Base-by-base conservation (phyloP, 768 basidiomycete species). In the Ramaria sp. region DNA sequence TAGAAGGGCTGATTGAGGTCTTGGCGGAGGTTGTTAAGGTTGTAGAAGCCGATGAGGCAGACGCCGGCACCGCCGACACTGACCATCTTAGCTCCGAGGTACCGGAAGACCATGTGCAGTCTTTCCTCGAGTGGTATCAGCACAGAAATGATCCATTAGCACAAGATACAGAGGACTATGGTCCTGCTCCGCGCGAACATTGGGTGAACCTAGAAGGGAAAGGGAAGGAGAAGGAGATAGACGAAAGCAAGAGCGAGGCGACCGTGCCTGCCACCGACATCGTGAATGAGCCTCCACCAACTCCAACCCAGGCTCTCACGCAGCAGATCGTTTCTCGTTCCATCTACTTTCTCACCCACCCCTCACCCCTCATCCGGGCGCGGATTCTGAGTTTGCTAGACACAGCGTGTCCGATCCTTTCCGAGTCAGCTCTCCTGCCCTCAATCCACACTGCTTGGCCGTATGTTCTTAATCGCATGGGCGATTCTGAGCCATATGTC, bases 401-500 rank as follows among this genome's bases (percentile, higher is more conserved):
- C 12, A 79, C 82, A 1, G 83, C 93, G 1, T 80, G 89, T 3
- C 79, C 86, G 0, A 82, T 93, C 6, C 73, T 84, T 20, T 78
- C 78, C 0, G 84, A 85, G 63, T 80, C 83, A 12, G 81, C 86
- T 15, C 77, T 97, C 17, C 78, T 98, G 41, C 88, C 92, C 1
- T 78, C 87, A 4, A 79, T 97, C 37, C 89, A 98, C 68, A 78
- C 79, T 20, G 86, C 89, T 1, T 99, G 96, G 96, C 91, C 91
- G n/a, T 90, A 86, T 68, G 81, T 99, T 62, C 71, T 98, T 55
- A 91, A 91, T 62, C 79, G 95, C 7, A 74, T 98, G 12, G 47
- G 47, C 4, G 90, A 92, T 64, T 45, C 74, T 0, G 87, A 93
- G 65, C 72, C 82, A 0, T 93, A 82, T 63, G 91, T 98, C 30